Conservation (phyloP, 2,329 filamentous ascomycete genomes). For the Dothistroma pini region DNA sequence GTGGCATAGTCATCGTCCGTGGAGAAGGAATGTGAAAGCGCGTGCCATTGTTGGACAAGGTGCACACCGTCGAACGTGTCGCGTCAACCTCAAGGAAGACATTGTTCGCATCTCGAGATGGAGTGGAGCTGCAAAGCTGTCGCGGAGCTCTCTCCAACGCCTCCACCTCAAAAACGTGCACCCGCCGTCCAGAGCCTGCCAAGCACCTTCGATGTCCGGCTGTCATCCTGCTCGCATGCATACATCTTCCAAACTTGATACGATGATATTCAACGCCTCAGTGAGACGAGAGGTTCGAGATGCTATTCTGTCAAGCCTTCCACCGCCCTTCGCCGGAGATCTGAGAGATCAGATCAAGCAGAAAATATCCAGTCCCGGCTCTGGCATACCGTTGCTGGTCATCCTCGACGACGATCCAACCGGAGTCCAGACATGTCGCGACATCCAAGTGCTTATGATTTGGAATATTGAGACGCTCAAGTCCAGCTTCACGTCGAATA, state of each 20-base stretch:
- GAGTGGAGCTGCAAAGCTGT: background rate
- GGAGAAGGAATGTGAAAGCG: no score
- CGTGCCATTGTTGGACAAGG: no score
- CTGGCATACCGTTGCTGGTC: constrained; percentile 9
- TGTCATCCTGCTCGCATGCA: background rate
- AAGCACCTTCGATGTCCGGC: background rate
- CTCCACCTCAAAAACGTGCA: background rate
- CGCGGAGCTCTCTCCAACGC: background rate
- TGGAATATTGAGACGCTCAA: constrained; percentile 49
- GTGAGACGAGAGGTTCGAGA: constrained; percentile 5
- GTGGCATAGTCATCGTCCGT: no score
- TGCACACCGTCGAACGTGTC: no score
- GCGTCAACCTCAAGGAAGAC: background rate
- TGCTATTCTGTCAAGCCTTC: constrained; percentile 9
- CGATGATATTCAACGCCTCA: background rate
- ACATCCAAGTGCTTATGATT: constrained; percentile 53
- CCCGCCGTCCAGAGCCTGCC: background rate
- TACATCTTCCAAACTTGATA: background rate
- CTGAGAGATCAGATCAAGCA: constrained; percentile 12
- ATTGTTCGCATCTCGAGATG: background rate
- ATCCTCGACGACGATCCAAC: constrained; percentile 35
- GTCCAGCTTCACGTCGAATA: constrained; percentile 40
- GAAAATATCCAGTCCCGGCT: constrained; percentile 4
- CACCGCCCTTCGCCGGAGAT: constrained; percentile 8
- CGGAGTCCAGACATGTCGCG: constrained; percentile 60